phyloP scores from a whole-genome alignment of 116 monocot species.

The Cymodocea nodosa region DNA sequence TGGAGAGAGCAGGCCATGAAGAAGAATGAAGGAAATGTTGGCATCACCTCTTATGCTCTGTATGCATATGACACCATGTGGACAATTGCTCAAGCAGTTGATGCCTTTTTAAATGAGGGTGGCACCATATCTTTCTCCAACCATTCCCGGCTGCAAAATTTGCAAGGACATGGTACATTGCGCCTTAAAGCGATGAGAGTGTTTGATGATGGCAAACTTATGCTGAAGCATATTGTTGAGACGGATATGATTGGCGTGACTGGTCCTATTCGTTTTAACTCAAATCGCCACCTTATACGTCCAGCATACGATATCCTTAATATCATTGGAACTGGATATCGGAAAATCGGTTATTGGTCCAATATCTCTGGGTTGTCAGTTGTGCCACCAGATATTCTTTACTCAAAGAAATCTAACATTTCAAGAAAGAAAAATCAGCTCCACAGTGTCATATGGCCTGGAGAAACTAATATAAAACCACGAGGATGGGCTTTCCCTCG shows the following conservation, averaged over 20 bases:
- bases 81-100: conserved; percentile 40
- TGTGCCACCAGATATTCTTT: conserved; percentile 46
- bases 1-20: conserved; percentile 24
- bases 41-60: conserved; percentile 41
- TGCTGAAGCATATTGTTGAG: conserved; percentile 32
- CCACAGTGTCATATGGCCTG: conserved; percentile 55
- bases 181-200: conserved; percentile 40
- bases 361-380: conserved; percentile 44
- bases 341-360: conserved; percentile 55
- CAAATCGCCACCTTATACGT: conserved; percentile 26
- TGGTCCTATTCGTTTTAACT: conserved; percentile 35
- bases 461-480: conserved; percentile 32
- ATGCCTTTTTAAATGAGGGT: conserved; percentile 36
- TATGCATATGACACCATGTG: conserved; percentile 71
- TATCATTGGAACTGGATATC: conserved; percentile 31
- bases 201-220: conserved; percentile 37
- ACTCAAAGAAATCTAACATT: conserved; percentile 26
- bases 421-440: conserved; percentile 24
- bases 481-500: conserved; percentile 64
- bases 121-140: conserved; percentile 45
- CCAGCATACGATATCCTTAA: conserved; percentile 65
- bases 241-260: conserved; percentile 35
- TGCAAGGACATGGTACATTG: conserved; percentile 14
- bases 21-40: conserved; percentile 9
- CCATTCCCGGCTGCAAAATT: conserved; percentile 24